Percentiles rank a stretch among this genome's conserved stretches.
Conservation (phyloP, 495 filamentous ascomycete genomes). For the Glonium stellatum region DNA sequence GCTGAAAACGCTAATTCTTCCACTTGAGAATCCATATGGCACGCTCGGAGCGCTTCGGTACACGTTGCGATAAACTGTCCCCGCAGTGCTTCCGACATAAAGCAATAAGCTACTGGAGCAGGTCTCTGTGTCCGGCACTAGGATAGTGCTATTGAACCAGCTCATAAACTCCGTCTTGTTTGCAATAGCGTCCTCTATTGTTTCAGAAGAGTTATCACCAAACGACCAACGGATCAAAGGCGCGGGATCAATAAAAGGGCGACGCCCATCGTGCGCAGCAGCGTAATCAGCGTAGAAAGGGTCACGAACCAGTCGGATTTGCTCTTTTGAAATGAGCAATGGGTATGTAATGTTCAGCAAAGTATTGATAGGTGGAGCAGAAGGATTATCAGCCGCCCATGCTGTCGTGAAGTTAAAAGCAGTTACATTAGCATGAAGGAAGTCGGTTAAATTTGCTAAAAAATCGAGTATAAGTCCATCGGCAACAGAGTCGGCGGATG, state of each 20-base stretch:
- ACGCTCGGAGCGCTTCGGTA: slow-evolving; percentile 32
- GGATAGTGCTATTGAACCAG: slow-evolving; percentile 47
- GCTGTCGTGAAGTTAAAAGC: slow-evolving; percentile 25
- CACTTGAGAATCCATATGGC: slow-evolving; percentile 43
- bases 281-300: slow-evolving; percentile 39
- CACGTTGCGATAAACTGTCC: slow-evolving; percentile 29
- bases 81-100: slow-evolving; percentile 28
- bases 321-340: slow-evolving; percentile 31
- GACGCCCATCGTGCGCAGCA: slow-evolving; percentile 32
- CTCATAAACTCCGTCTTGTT: slow-evolving; percentile 48
- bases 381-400: slow-evolving; percentile 24
- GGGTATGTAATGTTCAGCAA: slow-evolving; percentile 33
- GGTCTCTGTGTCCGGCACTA: slow-evolving; percentile 36
- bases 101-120: slow-evolving; percentile 41
- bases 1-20: slow-evolving; percentile 42
- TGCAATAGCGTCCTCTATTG: slow-evolving; percentile 34
- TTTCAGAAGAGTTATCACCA: slow-evolving; percentile 41
- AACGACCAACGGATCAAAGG: slow-evolving; percentile 52
- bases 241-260: slow-evolving; percentile 36
- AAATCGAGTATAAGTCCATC: slow-evolving; percentile 30
- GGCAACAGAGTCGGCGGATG: slow-evolving; percentile 12
- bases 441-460: slow-evolving; percentile 23
- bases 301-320: slow-evolving; percentile 29
- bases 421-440: slow-evolving; percentile 25
- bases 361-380: slow-evolving; percentile 7